Conservation (phyloP, 441 rosid genomes). For the Populus hybrid region DNA sequence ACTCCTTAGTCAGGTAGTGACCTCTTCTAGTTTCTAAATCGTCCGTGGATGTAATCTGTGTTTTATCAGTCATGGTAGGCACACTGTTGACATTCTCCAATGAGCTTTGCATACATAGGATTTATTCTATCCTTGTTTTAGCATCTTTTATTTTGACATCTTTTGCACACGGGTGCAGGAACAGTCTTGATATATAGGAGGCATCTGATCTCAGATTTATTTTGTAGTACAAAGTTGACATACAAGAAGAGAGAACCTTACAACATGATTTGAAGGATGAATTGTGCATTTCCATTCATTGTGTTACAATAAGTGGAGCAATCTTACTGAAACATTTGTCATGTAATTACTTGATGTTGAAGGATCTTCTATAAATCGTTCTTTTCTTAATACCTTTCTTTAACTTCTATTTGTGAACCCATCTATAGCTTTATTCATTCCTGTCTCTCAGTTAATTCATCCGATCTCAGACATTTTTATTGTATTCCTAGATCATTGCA, state of each 20-base stretch:
- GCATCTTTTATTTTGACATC: not conserved
- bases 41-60: slow-evolving; percentile 10
- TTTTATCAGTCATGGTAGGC: not conserved
- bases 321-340: not conserved
- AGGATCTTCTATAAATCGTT: not conserved
- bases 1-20: slow-evolving; percentile 61
- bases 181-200: not conserved
- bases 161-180: not conserved
- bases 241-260: not conserved
- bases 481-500: not conserved
- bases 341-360: not conserved
- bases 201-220: not conserved
- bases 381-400: not conserved
- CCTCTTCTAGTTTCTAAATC: slow-evolving; percentile 6
- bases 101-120: not conserved
- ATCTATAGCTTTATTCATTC: not conserved
- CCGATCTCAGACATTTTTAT: no score
- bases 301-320: not conserved
- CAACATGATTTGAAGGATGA: not conserved
- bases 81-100: not conserved
- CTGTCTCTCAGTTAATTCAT: not conserved
- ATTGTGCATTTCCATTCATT: not conserved
- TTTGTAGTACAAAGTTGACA: not conserved
- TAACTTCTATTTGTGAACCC: not conserved
- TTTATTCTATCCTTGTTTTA: not conserved